A percentile compares a stretch with the other conserved stretches of the same genome.
Evolutionary conservation across 2,329 filamentous ascomycete genomes (phyloP).

Genomic region (Sodiomyces alkalinus): DNA sequence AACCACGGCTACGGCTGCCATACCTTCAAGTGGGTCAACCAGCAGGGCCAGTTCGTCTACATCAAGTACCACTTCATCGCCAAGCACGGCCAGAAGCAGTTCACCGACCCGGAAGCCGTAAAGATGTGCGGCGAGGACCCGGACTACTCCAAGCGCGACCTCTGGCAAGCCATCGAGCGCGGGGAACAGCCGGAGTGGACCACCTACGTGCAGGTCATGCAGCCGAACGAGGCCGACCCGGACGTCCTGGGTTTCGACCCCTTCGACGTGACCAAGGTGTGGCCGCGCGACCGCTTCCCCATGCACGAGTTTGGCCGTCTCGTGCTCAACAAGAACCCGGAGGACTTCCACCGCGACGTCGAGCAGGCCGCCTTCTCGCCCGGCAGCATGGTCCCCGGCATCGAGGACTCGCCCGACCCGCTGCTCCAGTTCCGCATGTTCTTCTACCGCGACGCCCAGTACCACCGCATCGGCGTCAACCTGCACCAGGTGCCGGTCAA

Average conservation of each 20-base stretch:
- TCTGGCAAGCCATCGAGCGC: constrained; percentile 36
- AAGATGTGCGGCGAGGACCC: constrained; percentile 30
- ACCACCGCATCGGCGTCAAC: constrained; percentile 35
- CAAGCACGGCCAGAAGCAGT: constrained; percentile 29
- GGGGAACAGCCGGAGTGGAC: constrained; percentile 39
- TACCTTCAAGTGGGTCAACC: constrained; percentile 31
- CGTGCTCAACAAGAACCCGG: constrained; percentile 36
- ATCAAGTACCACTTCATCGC: constrained; percentile 34
- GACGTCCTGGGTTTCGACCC: constrained; percentile 34
- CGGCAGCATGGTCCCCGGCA: constrained; percentile 32
- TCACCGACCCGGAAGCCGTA: constrained; percentile 27
- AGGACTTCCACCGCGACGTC: constrained; percentile 34
- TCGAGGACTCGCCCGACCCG: constrained; percentile 30
- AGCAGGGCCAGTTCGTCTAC: constrained; percentile 30
- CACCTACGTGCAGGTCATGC: constrained; percentile 39
- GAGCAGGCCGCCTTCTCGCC: constrained; percentile 37
- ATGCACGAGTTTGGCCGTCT: constrained; percentile 32
- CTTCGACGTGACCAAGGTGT: constrained; percentile 38
- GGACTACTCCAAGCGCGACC: constrained; percentile 36
- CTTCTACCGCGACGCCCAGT: constrained; percentile 33
- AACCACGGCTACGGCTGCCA: constrained; percentile 28
- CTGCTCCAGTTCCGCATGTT: constrained; percentile 33
- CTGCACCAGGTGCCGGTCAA: constrained; percentile 30
- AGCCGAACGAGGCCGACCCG: constrained; percentile 36
- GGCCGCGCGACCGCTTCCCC: constrained; percentile 30